A percentile compares a stretch with the other conserved stretches of the same genome.
Conservation (phyloP, 495 filamentous ascomycete genomes). For the Penicillium crystallinum region DNA sequence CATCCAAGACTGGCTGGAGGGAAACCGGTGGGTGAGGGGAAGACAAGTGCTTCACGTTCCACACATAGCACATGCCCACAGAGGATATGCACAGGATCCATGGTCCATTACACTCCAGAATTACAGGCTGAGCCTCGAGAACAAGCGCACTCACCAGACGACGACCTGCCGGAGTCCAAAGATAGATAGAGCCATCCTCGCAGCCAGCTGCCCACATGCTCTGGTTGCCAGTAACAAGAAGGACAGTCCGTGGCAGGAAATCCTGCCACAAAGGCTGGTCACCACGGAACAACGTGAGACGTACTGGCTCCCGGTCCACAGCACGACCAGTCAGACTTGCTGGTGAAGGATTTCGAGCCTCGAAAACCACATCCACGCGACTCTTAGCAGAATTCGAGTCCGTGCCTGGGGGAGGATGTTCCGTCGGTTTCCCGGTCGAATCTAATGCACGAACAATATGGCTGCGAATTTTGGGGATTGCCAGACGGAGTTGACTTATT, state of each 20-base stretch:
- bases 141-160: constrained; percentile 77
- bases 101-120: constrained; percentile 82
- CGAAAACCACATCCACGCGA: constrained; percentile 61
- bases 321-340: constrained; percentile 51
- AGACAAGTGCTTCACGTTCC: constrained; percentile 81
- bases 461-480: constrained; percentile 80
- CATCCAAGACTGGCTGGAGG: constrained; percentile 82
- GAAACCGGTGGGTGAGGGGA: constrained; percentile 88
- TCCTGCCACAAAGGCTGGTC: constrained; percentile 91
- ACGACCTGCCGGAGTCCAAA: constrained; percentile 93
- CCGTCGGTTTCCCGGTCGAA: constrained; percentile 40
- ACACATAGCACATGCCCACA: constrained; percentile 85
- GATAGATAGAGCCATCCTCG: constrained; percentile 88
- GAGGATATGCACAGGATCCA: constrained; percentile 87
- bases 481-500: constrained; percentile 80
- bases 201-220: constrained; percentile 89
- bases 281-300: constrained; percentile 73
- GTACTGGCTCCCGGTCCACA: constrained; percentile 70
- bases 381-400: constrained; percentile 50
- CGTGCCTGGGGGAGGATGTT: constrained; percentile 41
- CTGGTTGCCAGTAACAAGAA: constrained; percentile 83
- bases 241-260: constrained; percentile 74
- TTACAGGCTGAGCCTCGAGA: constrained; percentile 87
- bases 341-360: constrained; percentile 64
- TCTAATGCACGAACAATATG: constrained; percentile 61